These are phyloP conservation scores for Populus alba DNA, from an alignment of 345 rosid genomes.

Conservation along the genomic window DNA sequence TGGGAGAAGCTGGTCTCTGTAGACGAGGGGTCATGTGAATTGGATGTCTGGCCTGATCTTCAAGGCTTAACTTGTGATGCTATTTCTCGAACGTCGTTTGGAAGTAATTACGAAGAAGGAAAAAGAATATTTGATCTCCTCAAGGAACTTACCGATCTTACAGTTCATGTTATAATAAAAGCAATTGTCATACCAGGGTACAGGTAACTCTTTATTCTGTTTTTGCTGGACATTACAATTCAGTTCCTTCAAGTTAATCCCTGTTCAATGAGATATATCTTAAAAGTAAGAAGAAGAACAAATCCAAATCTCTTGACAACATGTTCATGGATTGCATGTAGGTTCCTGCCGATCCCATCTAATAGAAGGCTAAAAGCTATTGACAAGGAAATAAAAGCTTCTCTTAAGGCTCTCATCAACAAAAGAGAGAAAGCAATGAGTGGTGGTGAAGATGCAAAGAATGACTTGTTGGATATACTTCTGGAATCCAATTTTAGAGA, in stretches of 20 bases:
- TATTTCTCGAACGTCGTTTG: slow-evolving; percentile 33
- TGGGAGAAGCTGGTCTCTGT: slow-evolving; percentile 26
- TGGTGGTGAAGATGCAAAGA: slow-evolving; percentile 24
- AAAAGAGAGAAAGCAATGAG: slow-evolving; percentile 39
- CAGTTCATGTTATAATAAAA: background rate
- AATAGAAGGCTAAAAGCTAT: slow-evolving; percentile 41
- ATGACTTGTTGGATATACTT: slow-evolving; percentile 47
- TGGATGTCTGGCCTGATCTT: slow-evolving; percentile 44
- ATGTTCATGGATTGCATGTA: slow-evolving; percentile 11
- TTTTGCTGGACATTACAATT: too few species aligned
- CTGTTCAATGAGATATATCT: too few species aligned
- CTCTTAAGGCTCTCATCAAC: slow-evolving; percentile 29
- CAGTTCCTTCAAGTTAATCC: too few species aligned
- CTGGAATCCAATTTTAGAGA: slow-evolving; percentile 39
- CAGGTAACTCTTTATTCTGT: slow-evolving; percentile 27
- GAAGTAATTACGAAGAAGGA: slow-evolving; percentile 39
- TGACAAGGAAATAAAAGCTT: slow-evolving; percentile 26
- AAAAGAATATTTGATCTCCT: slow-evolving; percentile 37
- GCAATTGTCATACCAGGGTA: slow-evolving; percentile 37
- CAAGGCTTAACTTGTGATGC: slow-evolving; percentile 38
- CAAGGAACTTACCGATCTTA: slow-evolving; percentile 17
- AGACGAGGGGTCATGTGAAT: slow-evolving; percentile 17
- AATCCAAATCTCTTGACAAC: slow-evolving; percentile 10
- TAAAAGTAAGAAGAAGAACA: background rate
- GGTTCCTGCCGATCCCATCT: slow-evolving; percentile 44